Evolutionary conservation across 2,329 filamentous ascomycete genomes (phyloP).

Genomic region (Phialemonium atrogriseum): DNA sequence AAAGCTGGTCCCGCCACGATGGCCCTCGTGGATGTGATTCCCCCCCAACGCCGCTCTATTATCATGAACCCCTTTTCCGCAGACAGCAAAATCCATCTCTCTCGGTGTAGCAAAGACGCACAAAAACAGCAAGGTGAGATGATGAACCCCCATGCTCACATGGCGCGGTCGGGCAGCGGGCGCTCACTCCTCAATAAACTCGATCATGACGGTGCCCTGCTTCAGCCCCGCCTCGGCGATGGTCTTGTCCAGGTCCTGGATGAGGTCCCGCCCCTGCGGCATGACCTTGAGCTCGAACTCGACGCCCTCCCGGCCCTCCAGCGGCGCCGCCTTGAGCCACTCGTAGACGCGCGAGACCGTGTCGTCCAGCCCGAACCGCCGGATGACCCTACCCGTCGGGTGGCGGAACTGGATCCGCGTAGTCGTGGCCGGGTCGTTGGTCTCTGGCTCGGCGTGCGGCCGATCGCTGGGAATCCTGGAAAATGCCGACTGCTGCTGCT

Average conservation of each 20-base stretch:
- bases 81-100: too few species aligned
- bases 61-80: too few species aligned
- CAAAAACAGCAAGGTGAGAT: too few species aligned
- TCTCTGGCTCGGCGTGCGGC: slow-evolving; percentile 70
- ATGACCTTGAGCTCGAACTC: slow-evolving; percentile 84
- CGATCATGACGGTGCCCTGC: slow-evolving; percentile 92
- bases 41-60: too few species aligned
- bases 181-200: slow-evolving; percentile 66
- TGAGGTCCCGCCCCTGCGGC: slow-evolving; percentile 69
- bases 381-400: slow-evolving; percentile 74
- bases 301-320: slow-evolving; percentile 69
- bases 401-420: slow-evolving; percentile 92
- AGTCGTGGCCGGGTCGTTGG: slow-evolving; percentile 59
- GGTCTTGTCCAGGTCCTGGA: slow-evolving; percentile 63
- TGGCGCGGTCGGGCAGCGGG: too few species aligned
- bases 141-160: too few species aligned
- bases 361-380: slow-evolving; percentile 72
- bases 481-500: slow-evolving; percentile 42
- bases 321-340: slow-evolving; percentile 85
- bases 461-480: slow-evolving; percentile 60
- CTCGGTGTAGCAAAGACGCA: too few species aligned
- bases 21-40: too few species aligned
- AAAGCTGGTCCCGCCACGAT: too few species aligned
- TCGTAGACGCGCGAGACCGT: slow-evolving; percentile 80
- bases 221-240: slow-evolving; percentile 80